Evolutionary conservation across 805 yeast species (phyloP).

Genomic region (Saccharomyces mikatae): DNA sequence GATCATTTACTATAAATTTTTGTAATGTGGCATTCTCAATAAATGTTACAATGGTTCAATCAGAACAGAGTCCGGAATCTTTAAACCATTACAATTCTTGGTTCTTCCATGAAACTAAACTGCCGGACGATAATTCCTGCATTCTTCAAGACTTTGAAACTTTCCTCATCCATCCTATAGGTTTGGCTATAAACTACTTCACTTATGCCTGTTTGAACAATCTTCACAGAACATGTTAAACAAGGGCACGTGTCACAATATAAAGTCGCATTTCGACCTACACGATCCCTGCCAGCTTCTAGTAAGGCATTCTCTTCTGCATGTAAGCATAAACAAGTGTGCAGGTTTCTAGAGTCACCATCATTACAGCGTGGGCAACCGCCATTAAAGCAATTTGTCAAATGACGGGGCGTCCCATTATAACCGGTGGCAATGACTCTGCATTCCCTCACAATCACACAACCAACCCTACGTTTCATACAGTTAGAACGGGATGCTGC

Average conservation of each 20-base stretch:
- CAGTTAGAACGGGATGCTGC: constrained; percentile 92
- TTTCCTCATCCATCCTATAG: constrained; percentile 83
- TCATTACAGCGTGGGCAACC: constrained; percentile 88
- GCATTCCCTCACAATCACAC: constrained; percentile 80
- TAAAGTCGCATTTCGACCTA: constrained; percentile 52
- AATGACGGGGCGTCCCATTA: constrained; percentile 91
- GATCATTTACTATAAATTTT: not conserved
- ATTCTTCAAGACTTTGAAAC: constrained; percentile 59
- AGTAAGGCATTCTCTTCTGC: constrained; percentile 95
- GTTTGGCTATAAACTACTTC: constrained; percentile 92
- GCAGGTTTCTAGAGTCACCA: constrained; percentile 57
- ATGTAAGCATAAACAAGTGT: constrained; percentile 87
- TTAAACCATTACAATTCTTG: constrained; percentile 18
- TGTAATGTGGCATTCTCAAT: not conserved
- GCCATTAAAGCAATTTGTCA: constrained; percentile 86
- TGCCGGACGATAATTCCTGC: constrained; percentile 72
- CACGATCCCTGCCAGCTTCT: constrained; percentile 88
- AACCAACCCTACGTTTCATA: constrained; percentile 96
- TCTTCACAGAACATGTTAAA: constrained; percentile 88
- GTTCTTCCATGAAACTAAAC: constrained; percentile 31
- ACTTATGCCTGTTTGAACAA: constrained; percentile 82
- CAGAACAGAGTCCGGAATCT: not conserved
- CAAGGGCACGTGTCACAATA: constrained; percentile 98
- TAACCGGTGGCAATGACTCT: constrained; percentile 94
- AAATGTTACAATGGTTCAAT: not conserved